Conservation (phyloP, 108 stramenopile species). For the Fragilaria crotonensis region DNA sequence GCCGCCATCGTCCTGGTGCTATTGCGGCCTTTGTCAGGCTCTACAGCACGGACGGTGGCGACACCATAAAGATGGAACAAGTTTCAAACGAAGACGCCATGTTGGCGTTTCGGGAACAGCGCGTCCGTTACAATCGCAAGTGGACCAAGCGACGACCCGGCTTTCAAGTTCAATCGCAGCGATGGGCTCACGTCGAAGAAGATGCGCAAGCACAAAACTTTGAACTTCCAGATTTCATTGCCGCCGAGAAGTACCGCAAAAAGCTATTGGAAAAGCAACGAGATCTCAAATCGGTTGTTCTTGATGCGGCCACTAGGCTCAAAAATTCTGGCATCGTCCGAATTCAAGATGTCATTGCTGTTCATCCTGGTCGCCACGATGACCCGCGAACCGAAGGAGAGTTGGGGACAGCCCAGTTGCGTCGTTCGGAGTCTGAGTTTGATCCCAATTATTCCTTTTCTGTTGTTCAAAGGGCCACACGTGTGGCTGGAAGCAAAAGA, state of each 20-base stretch:
- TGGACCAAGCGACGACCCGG: constrained; percentile 3
- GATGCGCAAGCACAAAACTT: constrained; percentile 53
- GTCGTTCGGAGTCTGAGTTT: constrained; percentile 58
- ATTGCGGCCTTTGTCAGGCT: constrained; percentile 64
- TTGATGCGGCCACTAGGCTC: constrained; percentile 31
- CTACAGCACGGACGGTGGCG: constrained; percentile 67
- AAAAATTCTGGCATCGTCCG: constrained; percentile 41
- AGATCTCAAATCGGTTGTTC: constrained; percentile 28
- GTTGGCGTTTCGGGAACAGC: constrained; percentile 73
- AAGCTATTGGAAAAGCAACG: constrained; percentile 31
- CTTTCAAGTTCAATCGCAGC: constrained; percentile 8
- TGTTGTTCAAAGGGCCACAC: constrained; percentile 25
- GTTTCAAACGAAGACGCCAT: constrained; percentile 49
- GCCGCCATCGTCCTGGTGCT: constrained; percentile 63
- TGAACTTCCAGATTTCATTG: constrained; percentile 47
- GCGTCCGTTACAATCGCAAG: constrained; percentile 52
- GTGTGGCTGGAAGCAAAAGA: constrained; percentile 23
- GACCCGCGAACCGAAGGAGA: constrained; percentile 62
- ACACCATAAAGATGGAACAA: constrained; percentile 44
- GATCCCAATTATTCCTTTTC: constrained; percentile 62
- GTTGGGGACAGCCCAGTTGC: constrained; percentile 61
- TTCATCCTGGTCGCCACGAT: constrained; percentile 69
- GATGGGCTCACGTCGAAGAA: constrained; percentile 62
- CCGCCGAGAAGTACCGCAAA: constrained; percentile 60
- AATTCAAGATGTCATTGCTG: constrained; percentile 63